Evolutionary conservation across 352 stramenopile species (phyloP), one percentile per base, ranked within the genome.

Genomic region (Phytophthora macrochlamydospora): DNA sequence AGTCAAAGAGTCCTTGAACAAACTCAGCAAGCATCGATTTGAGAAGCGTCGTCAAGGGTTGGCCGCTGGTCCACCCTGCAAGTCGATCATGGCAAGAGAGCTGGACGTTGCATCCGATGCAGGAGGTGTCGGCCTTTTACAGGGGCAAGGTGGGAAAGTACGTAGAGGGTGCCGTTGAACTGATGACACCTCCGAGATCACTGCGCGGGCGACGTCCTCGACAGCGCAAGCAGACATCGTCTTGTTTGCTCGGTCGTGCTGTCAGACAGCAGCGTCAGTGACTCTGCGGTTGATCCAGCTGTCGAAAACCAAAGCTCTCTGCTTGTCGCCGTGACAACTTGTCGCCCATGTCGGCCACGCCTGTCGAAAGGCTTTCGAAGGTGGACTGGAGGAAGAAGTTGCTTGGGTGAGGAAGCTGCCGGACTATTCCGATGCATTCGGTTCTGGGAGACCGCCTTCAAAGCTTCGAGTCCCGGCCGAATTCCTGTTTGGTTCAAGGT

Each of bases 171-270:
- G 43, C 7, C 12, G 43, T 49, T 49, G 43, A 28, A 29, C 43
- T 24, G 18, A 49, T 49, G 43, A 49, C 43, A n/a, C 43, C 43
- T 49, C 43, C 14, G 14, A 49, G 43, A 49, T 49, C 43, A 49
- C 43, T 49, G 43, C 12, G 13, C 43, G 43, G 3, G 43, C 43
- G 43, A 49, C 43, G 43, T 29, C 43, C 13, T 24, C 7, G 43
- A 7, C 18, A n/a, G 11, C 12, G 13, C 24, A 24, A n/a, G 13
- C 29, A 49, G 18, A 14, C 24, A 49, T 49, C 43, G 43, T 7
- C 14, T n/a, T 49, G 43, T 49, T n/a, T 49, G 43, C 29, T n/a
- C 7, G 14, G 6, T 49, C 11, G 43, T 49, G 43, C 13, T 29
- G 43, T 40, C 35, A 40, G 35, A 11, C 35, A 40, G 35, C 9